Percentiles rank a stretch among this genome's conserved stretches.
These are phyloP conservation scores for Microbotryomycetes sp. DNA, from an alignment of 1,284 basidiomycete genomes.

Conservation along the genomic window DNA sequence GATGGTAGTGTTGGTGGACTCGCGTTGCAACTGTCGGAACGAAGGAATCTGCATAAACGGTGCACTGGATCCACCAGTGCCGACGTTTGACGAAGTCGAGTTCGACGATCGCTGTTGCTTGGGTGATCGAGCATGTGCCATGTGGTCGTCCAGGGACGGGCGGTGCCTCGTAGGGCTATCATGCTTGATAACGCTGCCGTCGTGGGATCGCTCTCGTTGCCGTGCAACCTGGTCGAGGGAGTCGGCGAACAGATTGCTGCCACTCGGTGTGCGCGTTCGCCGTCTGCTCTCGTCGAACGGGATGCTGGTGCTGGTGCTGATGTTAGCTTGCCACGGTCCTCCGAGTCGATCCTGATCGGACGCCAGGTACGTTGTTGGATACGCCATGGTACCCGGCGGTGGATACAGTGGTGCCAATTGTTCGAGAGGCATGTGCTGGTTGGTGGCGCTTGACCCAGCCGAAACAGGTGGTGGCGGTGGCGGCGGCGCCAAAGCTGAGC, in stretches of 20 bases:
- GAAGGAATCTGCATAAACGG: neutral
- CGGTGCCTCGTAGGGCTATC: slow-evolving; percentile 9
- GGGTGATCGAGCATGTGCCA: slow-evolving; percentile 22
- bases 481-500: neutral
- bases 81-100: neutral
- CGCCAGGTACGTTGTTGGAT: neutral
- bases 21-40: neutral
- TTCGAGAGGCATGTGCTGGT: no score
- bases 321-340: neutral
- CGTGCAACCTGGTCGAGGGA: slow-evolving; percentile 13
- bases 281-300: slow-evolving; percentile 12
- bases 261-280: neutral
- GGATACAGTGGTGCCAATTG: neutral
- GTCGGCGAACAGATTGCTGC: slow-evolving; percentile 1
- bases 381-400: neutral
- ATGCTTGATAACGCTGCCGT: neutral
- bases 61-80: neutral
- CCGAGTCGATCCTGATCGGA: no score
- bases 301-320: no score
- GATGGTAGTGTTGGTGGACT: neutral
- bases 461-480: neutral
- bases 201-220: neutral
- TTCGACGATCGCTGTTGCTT: slow-evolving; percentile 2
- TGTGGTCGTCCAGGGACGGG: slow-evolving; percentile 30
- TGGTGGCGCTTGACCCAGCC: no score